Evolutionary conservation across 176 grass and related monocot species (phyloP).

Genomic region (Oryza punctata): DNA sequence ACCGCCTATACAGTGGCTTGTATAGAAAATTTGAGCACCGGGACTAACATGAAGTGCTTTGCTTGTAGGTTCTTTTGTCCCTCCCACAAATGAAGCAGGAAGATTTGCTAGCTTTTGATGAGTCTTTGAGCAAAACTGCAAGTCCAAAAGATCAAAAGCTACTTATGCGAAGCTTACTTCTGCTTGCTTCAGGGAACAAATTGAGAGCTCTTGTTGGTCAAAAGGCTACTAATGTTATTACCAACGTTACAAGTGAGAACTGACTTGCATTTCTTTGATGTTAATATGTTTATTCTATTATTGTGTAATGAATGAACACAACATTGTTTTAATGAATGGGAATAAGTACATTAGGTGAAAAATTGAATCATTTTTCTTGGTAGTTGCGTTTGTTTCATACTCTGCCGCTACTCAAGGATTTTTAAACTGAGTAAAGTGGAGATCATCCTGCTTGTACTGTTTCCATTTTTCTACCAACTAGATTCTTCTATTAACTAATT

Average conservation of each 20-base stretch:
- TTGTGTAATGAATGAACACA: constrained; percentile 1
- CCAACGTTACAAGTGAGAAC: constrained; percentile 86
- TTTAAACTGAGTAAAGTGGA: not conserved
- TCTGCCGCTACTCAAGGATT: not conserved
- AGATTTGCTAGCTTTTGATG: constrained; percentile 88
- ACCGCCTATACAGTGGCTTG: not conserved
- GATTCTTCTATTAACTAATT: not conserved
- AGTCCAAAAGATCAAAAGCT: constrained; percentile 92
- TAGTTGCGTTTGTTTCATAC: not conserved
- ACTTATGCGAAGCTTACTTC: constrained; percentile 87
- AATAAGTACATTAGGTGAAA: not conserved
- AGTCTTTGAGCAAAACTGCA: constrained; percentile 82
- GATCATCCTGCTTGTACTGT: not conserved
- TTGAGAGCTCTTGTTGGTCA: constrained; percentile 88
- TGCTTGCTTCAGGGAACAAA: constrained; percentile 87
- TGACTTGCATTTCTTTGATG: not conserved
- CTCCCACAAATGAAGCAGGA: constrained; percentile 73
- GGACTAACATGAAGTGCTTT: constrained; percentile 26
- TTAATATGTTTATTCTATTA: not conserved
- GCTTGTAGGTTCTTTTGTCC: constrained; percentile 72
- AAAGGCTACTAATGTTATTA: constrained; percentile 87
- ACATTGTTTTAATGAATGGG: not conserved
- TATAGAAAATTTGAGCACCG: not conserved
- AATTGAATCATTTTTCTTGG: not conserved
- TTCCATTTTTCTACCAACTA: not conserved